Evolutionary conservation across 805 yeast genomes (phyloP).

Genomic region (Dipodascopsis tothii): DNA sequence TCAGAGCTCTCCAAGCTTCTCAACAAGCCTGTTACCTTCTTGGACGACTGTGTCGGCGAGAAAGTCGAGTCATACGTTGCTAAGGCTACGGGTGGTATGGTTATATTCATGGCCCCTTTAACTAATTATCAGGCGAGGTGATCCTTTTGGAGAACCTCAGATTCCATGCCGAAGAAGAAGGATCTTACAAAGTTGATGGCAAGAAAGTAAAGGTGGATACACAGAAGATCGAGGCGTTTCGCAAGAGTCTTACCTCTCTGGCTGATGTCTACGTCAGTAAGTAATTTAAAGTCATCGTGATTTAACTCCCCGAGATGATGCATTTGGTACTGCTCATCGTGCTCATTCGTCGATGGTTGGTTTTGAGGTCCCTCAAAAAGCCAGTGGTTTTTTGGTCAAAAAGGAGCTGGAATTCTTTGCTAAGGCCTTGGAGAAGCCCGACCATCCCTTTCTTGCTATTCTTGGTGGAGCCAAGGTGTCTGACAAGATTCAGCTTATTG

Average conservation of each 20-base stretch:
- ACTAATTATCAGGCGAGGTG: slow-evolving; percentile 52
- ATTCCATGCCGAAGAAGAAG: slow-evolving; percentile 87
- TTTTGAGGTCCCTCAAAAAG: slow-evolving; percentile 87
- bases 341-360: slow-evolving; percentile 99
- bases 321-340: slow-evolving; percentile 99
- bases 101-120: not conserved
- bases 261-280: slow-evolving; percentile 83
- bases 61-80: slow-evolving; percentile 78
- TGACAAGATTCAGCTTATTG: slow-evolving; percentile 97
- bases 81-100: slow-evolving; percentile 44
- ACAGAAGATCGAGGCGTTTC: slow-evolving; percentile 77
- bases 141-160: slow-evolving; percentile 94
- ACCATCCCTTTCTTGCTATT: slow-evolving; percentile 96
- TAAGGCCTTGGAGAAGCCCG: slow-evolving; percentile 96
- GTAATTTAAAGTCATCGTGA: not conserved
- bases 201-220: slow-evolving; percentile 87
- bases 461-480: slow-evolving; percentile 99
- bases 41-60: slow-evolving; percentile 84
- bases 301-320: slow-evolving; percentile 51
- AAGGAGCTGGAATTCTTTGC: slow-evolving; percentile 97
- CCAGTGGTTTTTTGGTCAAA: slow-evolving; percentile 96
- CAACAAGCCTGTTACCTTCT: slow-evolving; percentile 67
- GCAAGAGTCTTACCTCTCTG: slow-evolving; percentile 78
- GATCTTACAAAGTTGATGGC: slow-evolving; percentile 91
- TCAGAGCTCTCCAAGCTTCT: slow-evolving; percentile 76